Base-by-base conservation (phyloP, 2,329 filamentous ascomycete species). In the Elsinoe arachidis region DNA sequence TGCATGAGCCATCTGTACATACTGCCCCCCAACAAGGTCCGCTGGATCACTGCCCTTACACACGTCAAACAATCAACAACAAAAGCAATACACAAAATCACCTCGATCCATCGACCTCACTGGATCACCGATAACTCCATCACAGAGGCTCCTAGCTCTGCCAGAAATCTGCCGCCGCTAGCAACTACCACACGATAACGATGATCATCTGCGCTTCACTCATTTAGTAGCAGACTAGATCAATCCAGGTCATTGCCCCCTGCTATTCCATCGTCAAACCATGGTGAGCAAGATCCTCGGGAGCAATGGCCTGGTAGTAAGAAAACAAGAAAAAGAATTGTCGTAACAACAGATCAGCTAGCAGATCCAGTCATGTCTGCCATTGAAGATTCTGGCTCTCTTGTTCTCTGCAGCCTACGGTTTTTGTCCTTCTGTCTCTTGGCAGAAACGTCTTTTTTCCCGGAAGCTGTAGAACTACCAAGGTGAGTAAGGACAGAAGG, bases 181-280 rank as follows among this genome's bases (percentile, higher is more conserved):
- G 30, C 37, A 55, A 30, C 12, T 19, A 11, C 15, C 12, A 11
- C 2, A 12, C 39, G 55, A 49, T 41, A 19, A 26, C 15, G 55
- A 49, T 56, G 55, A 56, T 56, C 55, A 56, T 49, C 39, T 49
- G 26, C 26, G 17, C 55, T 56, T 49, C 53, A 56, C 53, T 56
- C 53, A 3, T 56, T 56, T 38, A 56, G 37, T 19, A 21, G 21
- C 39, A 43, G 23, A 44, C 53, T n/a, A 10, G 53, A 56, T 56
- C 53, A 56, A 38, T 56, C 53, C 30, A 15, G 10, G 26, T 21
- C 14, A 10, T 12, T 17, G 38, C 17, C 11, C 17, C 11, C 14
- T 41, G 11, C 9, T 4, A 19, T 19, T n/a, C 11, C 6, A 4
- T 19, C 38, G 17, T 15, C 38, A 41, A 5, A 41, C 5, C 38